These are phyloP conservation scores for Xylaria palmicola DNA, from an alignment of 495 filamentous ascomycete genomes.

Conservation along the genomic window DNA sequence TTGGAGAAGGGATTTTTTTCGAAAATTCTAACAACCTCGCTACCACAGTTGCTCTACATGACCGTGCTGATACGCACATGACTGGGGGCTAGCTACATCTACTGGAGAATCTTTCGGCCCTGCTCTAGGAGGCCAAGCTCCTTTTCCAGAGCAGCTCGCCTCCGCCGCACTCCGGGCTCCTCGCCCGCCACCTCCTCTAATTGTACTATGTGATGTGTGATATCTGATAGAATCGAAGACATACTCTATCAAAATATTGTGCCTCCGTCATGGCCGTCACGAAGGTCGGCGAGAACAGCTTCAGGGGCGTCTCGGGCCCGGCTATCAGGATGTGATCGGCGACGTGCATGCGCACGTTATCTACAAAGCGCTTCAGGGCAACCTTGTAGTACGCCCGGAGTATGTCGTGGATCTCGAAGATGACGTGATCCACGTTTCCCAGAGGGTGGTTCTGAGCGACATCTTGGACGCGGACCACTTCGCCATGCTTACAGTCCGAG, in stretches of 20 bases:
- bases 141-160: slow-evolving; percentile 35
- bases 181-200: slow-evolving; percentile 26
- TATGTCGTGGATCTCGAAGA: slow-evolving; percentile 49
- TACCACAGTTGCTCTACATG: too few relatives aligned
- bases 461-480: not conserved
- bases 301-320: slow-evolving; percentile 18
- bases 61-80: too few relatives aligned
- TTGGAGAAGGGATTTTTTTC: too few relatives aligned
- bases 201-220: too few relatives aligned
- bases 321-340: slow-evolving; percentile 39
- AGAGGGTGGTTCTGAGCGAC: not conserved
- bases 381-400: slow-evolving; percentile 62
- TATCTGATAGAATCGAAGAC: too few relatives aligned
- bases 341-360: slow-evolving; percentile 47
- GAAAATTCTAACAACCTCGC: too few relatives aligned
- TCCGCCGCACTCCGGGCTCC: slow-evolving; percentile 33
- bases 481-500: not conserved
- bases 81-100: too few relatives aligned
- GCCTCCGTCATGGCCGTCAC: slow-evolving; percentile 22
- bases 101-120: slow-evolving; percentile 32
- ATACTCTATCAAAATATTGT: too few relatives aligned
- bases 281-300: slow-evolving; percentile 22
- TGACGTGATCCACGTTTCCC: slow-evolving; percentile 30
- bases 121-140: slow-evolving; percentile 44
- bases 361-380: slow-evolving; percentile 56